phyloP scores from a whole-genome alignment of 2,329 filamentous ascomycete genomes.

The Ophiostoma tasmaniense region DNA sequence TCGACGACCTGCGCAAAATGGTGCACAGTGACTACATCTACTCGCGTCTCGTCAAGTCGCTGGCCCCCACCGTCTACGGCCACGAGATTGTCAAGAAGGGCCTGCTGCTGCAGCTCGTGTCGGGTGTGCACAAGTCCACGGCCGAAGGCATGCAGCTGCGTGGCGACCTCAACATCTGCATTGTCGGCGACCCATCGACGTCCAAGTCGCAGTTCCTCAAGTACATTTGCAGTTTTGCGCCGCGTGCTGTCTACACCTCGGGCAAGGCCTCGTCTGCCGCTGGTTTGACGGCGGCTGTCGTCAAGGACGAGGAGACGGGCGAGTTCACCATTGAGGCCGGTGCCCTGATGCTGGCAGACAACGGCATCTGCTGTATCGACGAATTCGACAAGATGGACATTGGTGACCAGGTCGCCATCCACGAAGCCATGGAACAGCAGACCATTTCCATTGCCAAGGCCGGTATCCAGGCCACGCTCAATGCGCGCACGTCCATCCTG shows the following conservation, averaged over 20 bases:
- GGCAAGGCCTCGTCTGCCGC: slow-evolving; percentile 96
- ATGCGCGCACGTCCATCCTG: slow-evolving; percentile 89
- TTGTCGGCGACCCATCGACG: slow-evolving; percentile 93
- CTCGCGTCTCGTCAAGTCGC: slow-evolving; percentile 79
- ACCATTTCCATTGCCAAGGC: slow-evolving; percentile 98
- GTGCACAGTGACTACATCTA: slow-evolving; percentile 96
- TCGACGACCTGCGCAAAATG: slow-evolving; percentile 84
- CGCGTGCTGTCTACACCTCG: slow-evolving; percentile 92
- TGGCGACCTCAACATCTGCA: slow-evolving; percentile 97
- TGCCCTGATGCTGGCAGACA: slow-evolving; percentile 93
- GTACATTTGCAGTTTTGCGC: slow-evolving; percentile 95
- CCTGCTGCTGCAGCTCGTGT: slow-evolving; percentile 84
- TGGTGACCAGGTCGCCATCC: slow-evolving; percentile 91
- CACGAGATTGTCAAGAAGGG: slow-evolving; percentile 98
- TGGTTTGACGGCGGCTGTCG: slow-evolving; percentile 91
- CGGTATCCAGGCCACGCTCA: slow-evolving; percentile 94
- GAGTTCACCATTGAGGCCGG: slow-evolving; percentile 98
- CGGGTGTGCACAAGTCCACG: slow-evolving; percentile 87
- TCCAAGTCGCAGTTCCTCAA: slow-evolving; percentile 98
- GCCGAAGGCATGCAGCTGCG: slow-evolving; percentile 90
- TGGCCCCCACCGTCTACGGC: slow-evolving; percentile 94
- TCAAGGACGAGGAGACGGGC: slow-evolving; percentile 97
- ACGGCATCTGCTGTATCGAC: slow-evolving; percentile 95
- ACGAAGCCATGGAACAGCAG: slow-evolving; percentile 99
- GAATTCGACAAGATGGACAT: slow-evolving; percentile 99